Percentiles rank a stretch among this genome's conserved stretches.
Conservation (phyloP, 768 basidiomycete species). For the Mycena kentingensis region DNA sequence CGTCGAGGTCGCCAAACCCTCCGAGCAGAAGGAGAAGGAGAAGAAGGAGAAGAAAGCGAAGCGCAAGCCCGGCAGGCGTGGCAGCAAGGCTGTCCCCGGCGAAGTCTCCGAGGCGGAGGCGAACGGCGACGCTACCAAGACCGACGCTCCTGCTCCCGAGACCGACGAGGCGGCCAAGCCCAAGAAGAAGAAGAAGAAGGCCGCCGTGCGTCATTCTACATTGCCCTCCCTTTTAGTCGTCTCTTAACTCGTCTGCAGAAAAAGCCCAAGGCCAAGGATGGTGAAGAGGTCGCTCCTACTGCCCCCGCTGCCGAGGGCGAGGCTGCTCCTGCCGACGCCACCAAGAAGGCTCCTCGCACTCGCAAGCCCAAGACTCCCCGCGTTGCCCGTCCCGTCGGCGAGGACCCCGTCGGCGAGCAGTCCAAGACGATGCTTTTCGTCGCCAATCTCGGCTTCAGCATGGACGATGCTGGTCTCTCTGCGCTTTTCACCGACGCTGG, state of each 20-base stretch:
- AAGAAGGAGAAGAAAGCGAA: conserved; percentile 77
- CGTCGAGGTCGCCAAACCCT: conserved; percentile 91
- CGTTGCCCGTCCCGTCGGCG: conserved; percentile 68
- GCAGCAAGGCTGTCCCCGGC: conserved; percentile 82
- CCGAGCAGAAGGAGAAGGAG: conserved; percentile 83
- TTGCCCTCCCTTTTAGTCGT: conserved; percentile 12
- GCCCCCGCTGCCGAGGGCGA: conserved; percentile 39
- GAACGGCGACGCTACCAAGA: conserved; percentile 68
- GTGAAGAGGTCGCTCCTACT: conserved; percentile 42
- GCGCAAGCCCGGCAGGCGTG: conserved; percentile 84
- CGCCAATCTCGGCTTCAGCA: conserved; percentile 95
- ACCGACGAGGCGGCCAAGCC: conserved; percentile 74
- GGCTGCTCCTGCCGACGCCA: conserved; percentile 38
- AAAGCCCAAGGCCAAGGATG: conserved; percentile 49
- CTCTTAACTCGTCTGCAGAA: conserved; percentile 34
- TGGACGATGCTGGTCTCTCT: conserved; percentile 81
- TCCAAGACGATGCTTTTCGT: conserved; percentile 92
- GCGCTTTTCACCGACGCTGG: conserved; percentile 86
- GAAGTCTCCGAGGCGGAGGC: conserved; percentile 91
- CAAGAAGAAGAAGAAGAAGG: conserved; percentile 84
- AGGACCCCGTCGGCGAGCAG: conserved; percentile 85
- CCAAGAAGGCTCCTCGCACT: conserved; percentile 52
- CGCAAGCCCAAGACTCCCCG: conserved; percentile 64
- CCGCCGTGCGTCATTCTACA: conserved; percentile 46
- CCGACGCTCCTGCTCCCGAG: conserved; percentile 56